Evolutionary conservation across 176 grass and related monocot species (phyloP), one percentile per base, ranked within the genome.

Genomic region (Oropetium thomaeum): DNA sequence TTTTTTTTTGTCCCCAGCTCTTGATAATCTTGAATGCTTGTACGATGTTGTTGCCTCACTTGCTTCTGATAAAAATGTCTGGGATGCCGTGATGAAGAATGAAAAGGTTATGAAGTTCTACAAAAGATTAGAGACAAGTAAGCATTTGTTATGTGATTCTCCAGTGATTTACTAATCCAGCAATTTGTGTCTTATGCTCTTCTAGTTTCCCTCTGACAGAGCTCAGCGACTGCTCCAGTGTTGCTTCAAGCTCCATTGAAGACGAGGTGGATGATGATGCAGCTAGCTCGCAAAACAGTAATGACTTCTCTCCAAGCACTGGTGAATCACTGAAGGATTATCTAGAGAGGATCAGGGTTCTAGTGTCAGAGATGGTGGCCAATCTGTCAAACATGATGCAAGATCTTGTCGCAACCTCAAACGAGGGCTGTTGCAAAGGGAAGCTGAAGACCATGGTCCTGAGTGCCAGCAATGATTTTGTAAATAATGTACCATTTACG

Each of bases 21-120:
- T 44, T 27, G 2, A 58, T 25, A 57, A 71, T 22, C 58, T 73
- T 69, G 47, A 54, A 54, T 74, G 32, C 85, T 15, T 70, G 34
- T 63, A 98, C 91, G 76, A 64, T 35, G 89, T 92, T 52, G 95
- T 98, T 13, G 95, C 91, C 22, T 94, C 95, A 0, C 86, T 98
- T 72, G 88, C 81, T n/a, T 85, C 91, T 4, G 91, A 94, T 71
- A 81, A 75, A 67, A 87, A 89, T 83, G 81, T 94, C 12, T 92
- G 95, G 90, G 88, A 94, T 8, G 91, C 95, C 23, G 84, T 98
- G 33, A 37, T 98, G 79, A 98, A 82, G 45, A 98, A 98, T 19
- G 63, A 91, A 16, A 92, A 89, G 71, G 88, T 98, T 73, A 65
- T 89, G 86, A 79, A 98, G 75, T 98, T 98, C 71, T 98, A 70